Evolutionary conservation across 2,329 filamentous ascomycete species (phyloP).

Genomic region (Pyricularia sp.): DNA sequence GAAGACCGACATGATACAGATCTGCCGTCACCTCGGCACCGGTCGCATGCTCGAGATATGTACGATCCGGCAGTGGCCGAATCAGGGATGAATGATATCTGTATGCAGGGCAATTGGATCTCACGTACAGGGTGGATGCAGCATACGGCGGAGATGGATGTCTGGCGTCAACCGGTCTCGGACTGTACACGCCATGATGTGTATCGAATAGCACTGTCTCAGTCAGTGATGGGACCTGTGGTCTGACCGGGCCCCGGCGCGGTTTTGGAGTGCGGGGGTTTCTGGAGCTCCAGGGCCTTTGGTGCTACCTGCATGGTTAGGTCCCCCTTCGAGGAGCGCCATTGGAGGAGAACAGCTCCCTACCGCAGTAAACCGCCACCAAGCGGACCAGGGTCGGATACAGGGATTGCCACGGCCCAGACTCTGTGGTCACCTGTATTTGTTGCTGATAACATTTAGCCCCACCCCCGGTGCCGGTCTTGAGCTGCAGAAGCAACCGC

Average conservation of each 20-base stretch:
- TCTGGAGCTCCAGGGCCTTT: not conserved
- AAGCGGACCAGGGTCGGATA: not conserved
- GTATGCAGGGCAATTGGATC: not conserved
- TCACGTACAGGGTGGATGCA: not conserved
- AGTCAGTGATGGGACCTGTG: not conserved
- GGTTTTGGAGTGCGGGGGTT: not conserved
- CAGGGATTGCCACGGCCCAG: not conserved
- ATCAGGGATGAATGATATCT: not conserved
- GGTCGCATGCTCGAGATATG: not conserved
- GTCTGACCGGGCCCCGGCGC: not conserved
- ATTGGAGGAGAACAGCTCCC: not conserved
- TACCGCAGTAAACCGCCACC: not conserved
- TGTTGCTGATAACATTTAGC: constrained; percentile 17
- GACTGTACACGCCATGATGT: not conserved
- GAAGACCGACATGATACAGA: constrained; percentile 7
- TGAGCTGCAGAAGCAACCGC: not conserved
- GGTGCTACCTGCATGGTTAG: not conserved
- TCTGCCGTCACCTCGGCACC: constrained; percentile 1
- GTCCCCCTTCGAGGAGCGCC: not conserved
- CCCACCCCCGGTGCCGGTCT: not conserved
- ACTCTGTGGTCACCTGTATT: not conserved
- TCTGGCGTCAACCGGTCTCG: not conserved
- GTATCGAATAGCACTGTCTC: not conserved
- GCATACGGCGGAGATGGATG: not conserved
- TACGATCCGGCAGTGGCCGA: not conserved